phyloP scores from a whole-genome alignment of 257 asterid genomes.

The Plantago ovata region DNA sequence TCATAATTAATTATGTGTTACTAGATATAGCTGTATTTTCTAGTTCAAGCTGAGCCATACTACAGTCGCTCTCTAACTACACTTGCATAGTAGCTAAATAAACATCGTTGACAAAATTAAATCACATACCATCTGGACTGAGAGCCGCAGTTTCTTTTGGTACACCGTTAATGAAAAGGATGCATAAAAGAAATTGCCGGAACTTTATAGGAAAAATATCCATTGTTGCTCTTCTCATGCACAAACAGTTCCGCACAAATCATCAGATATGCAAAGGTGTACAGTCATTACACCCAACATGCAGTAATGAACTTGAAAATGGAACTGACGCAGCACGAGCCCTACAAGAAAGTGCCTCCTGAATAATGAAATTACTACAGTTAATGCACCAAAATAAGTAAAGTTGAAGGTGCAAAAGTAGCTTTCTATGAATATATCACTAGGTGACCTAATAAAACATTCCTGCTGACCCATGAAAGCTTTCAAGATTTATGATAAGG shows the following conservation, averaged over 20 bases:
- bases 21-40: too few species aligned
- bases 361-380: conserved; percentile 8
- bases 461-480: too few species aligned
- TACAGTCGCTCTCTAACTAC: conserved; percentile 4
- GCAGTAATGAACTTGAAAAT: conserved; percentile 29
- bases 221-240: conserved; percentile 57
- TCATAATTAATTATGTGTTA: too few species aligned
- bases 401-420: too few species aligned
- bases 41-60: conserved; percentile 4
- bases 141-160: conserved; percentile 47
- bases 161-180: conserved; percentile 39
- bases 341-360: conserved; percentile 28
- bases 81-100: conserved; percentile 4
- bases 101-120: conserved; percentile 2
- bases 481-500: too few species aligned
- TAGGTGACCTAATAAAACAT: too few species aligned
- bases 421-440: too few species aligned
- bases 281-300: conserved; percentile 30
- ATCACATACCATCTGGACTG: conserved; percentile 76
- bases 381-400: too few species aligned
- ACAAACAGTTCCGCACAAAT: conserved; percentile 44
- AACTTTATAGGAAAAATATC: conserved; percentile 39
- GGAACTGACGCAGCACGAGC: conserved; percentile 24
- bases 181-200: conserved; percentile 41
- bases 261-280: conserved; percentile 42